Base-by-base conservation (phyloP, 1,284 basidiomycete genomes). In the Ganoderma meredithae region DNA sequence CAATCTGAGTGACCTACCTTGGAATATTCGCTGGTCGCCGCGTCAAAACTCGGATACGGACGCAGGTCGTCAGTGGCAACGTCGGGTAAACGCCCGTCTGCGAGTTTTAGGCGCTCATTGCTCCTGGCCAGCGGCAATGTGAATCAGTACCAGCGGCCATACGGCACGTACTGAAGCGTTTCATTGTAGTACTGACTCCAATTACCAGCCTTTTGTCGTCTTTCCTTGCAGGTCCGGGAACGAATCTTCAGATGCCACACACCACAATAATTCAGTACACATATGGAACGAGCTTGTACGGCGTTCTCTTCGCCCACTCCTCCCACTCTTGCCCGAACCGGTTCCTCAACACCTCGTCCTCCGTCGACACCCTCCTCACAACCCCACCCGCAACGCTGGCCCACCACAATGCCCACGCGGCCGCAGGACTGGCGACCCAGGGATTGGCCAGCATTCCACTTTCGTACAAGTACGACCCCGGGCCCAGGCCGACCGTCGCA, bases 261-360 rank as follows among this genome's bases (percentile, higher is more conserved):
- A 31, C 10, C 5, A 22, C 31, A 55, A 33, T 15, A 31, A 19
- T 17, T 65, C 53, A 66, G 39, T 60, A 66, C 9, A 66, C 10
- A 13, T 59, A 62, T 2, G 65, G 65, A 0, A 66, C 31, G 3
- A 66, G 65, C 53, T 31, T 41, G 36, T 66, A 62, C 31, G 60
- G 65, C 22, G 65, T 66, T 22, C 43, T 56, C 53, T 55, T 58
- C 53, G 65, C 65, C 65, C 65, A 66, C 60, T 40, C 52, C 19
- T 66, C 65, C 65, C 65, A 66, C 15, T 62, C 49, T 41, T 56
- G 41, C 55, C 65, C 65, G 47, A 66, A 66, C 53, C 58, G 60
- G 40, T 47, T 33, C 41, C 15, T 58, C 53, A 66, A 33, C 9
- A 66, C 53, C 40, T 52, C 53, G 41, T 66, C 65, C 53, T 66